phyloP scores from a whole-genome alignment of 2,329 filamentous ascomycete genomes.

The Aspergillus unguis region DNA sequence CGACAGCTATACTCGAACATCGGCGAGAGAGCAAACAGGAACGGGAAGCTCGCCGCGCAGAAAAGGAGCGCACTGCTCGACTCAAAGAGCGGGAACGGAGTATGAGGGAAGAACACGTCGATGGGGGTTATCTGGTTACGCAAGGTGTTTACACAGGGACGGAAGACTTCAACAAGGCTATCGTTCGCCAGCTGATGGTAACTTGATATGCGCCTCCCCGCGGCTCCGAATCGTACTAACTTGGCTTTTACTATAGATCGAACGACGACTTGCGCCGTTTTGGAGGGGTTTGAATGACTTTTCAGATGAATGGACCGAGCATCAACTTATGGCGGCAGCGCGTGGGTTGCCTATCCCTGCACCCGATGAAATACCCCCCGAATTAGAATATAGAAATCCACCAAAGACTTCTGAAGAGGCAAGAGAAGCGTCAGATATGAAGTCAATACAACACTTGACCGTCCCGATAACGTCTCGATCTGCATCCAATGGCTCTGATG shows the following conservation, averaged over 20 bases:
- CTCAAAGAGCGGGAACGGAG: slow-evolving; percentile 85
- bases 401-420: slow-evolving; percentile 41
- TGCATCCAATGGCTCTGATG: slow-evolving; percentile 74
- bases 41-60: slow-evolving; percentile 77
- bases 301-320: slow-evolving; percentile 83
- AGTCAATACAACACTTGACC: slow-evolving; percentile 67
- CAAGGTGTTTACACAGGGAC: slow-evolving; percentile 87
- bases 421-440: slow-evolving; percentile 51
- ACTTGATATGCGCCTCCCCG: slow-evolving; percentile 5
- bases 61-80: slow-evolving; percentile 72
- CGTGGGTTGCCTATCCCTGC: slow-evolving; percentile 79
- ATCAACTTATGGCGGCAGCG: slow-evolving; percentile 89
- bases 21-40: slow-evolving; percentile 88
- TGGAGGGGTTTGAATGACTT: slow-evolving; percentile 93
- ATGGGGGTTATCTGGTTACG: slow-evolving; percentile 92
- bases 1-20: slow-evolving; percentile 50
- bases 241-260: slow-evolving; percentile 63
- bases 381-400: slow-evolving; percentile 56
- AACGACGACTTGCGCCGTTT: slow-evolving; percentile 87
- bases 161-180: slow-evolving; percentile 87
- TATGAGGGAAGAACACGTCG: slow-evolving; percentile 85
- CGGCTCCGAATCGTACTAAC: slow-evolving; percentile 18
- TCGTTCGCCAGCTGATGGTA: slow-evolving; percentile 90
- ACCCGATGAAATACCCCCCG: slow-evolving; percentile 75
- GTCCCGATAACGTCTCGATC: slow-evolving; percentile 76